A percentile compares a stretch with the other conserved stretches of the same genome.
These are phyloP conservation scores for Leccinum variicolor DNA, from an alignment of 768 basidiomycete genomes.

Conservation along the genomic window DNA sequence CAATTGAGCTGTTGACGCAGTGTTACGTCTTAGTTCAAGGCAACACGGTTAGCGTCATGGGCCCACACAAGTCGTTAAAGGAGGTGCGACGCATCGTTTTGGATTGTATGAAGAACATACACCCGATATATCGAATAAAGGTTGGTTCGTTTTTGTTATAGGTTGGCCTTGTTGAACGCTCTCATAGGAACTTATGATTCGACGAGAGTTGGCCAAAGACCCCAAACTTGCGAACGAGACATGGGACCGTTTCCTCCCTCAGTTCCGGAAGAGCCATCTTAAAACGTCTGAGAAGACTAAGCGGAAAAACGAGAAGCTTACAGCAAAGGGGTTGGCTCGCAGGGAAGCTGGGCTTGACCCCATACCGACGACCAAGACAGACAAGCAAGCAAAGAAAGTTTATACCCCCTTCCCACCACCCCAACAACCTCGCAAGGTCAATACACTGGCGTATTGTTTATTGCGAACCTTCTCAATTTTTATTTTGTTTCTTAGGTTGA, in stretches of 20 bases:
- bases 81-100: slow-evolving; percentile 95
- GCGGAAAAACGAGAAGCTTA: slow-evolving; percentile 76
- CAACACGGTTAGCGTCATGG: slow-evolving; percentile 98
- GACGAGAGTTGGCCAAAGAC: slow-evolving; percentile 96
- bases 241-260: slow-evolving; percentile 97
- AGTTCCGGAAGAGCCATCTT: slow-evolving; percentile 91
- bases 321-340: slow-evolving; percentile 59
- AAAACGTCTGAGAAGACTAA: slow-evolving; percentile 92
- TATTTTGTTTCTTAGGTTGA: slow-evolving; percentile 60
- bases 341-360: slow-evolving; percentile 61
- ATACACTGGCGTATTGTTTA: slow-evolving; percentile 6
- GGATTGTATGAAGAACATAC: slow-evolving; percentile 99
- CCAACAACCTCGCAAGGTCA: slow-evolving; percentile 87
- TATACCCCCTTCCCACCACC: slow-evolving; percentile 99
- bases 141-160: slow-evolving; percentile 35
- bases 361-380: slow-evolving; percentile 32
- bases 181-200: slow-evolving; percentile 92
- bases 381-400: slow-evolving; percentile 74
- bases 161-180: not conserved
- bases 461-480: slow-evolving; percentile 6
- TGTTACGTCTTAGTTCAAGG: slow-evolving; percentile 99
- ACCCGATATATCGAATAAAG: slow-evolving; percentile 99
- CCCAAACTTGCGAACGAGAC: slow-evolving; percentile 91
- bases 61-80: slow-evolving; percentile 90
- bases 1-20: slow-evolving; percentile 92